Evolutionary conservation across 495 filamentous ascomycete species (phyloP).

Genomic region (Xylaria venustula): DNA sequence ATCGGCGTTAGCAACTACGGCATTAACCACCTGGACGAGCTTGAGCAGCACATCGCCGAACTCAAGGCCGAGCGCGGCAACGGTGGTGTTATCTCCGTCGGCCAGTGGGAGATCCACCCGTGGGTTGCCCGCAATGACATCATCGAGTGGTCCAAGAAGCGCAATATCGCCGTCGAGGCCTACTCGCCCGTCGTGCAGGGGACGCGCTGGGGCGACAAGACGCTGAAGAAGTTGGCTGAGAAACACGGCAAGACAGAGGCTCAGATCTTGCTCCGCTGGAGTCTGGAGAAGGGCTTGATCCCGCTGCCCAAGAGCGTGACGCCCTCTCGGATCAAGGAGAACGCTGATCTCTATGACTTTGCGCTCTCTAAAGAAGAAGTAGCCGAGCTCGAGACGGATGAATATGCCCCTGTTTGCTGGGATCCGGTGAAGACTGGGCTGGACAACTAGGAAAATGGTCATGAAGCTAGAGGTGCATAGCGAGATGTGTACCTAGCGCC

Average conservation of each 20-base stretch:
- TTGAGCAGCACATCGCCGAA: constrained; percentile 73
- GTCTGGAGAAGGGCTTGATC: constrained; percentile 75
- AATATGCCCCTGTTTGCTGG: constrained; percentile 70
- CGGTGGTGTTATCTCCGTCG: constrained; percentile 75
- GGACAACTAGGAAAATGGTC: constrained; percentile 19
- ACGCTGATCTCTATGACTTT: constrained; percentile 79
- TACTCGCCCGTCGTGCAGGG: constrained; percentile 77
- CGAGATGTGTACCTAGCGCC: no score
- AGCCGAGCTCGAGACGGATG: constrained; percentile 47
- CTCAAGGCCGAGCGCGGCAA: constrained; percentile 57
- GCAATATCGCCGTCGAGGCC: constrained; percentile 72
- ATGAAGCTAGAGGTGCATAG: not conserved
- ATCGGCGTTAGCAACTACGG: constrained; percentile 72
- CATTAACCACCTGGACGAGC: constrained; percentile 65
- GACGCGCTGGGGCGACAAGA: constrained; percentile 62
- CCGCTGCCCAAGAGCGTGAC: constrained; percentile 78
- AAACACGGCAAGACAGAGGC: constrained; percentile 73
- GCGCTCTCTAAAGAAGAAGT: constrained; percentile 65
- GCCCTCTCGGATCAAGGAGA: constrained; percentile 66
- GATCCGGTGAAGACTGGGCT: constrained; percentile 58
- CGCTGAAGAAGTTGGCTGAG: constrained; percentile 57
- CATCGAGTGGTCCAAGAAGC: constrained; percentile 67
- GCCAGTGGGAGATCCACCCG: constrained; percentile 88
- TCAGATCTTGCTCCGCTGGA: constrained; percentile 84
- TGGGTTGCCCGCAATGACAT: constrained; percentile 80